Evolutionary conservation across 169 alveolate genomes (phyloP), one percentile per base, ranked within the genome.

Genomic region (Amoebophrya sp.): DNA sequence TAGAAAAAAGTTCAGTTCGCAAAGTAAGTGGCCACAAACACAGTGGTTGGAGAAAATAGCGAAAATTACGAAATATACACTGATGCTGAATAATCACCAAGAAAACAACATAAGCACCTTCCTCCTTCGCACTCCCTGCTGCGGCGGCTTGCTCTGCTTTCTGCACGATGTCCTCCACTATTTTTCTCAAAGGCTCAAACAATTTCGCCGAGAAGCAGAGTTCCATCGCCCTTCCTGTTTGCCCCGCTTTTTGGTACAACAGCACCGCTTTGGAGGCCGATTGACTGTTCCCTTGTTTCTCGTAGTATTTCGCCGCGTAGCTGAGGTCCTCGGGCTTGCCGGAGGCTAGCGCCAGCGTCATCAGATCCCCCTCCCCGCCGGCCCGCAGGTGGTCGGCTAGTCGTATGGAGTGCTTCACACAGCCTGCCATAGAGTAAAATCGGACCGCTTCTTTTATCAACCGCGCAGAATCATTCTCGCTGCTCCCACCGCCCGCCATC

Each of bases 401-500:
- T 92, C 97, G 92, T 29, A 95, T 94, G 2, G 98, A 97, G 83
- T 96, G 96, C 89, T 95, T 95, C 90, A 94, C 95, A 91, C 97
- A 91, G 35, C 95, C 95, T 47, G 97, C 94, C 90, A 94, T 94
- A 29, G 96, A 91, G 93, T 97, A 97, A 89, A 92, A 94, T 40
- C 94, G 92, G 38, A 97, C 95, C 33, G 97, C 97, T 39, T 97
- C 97, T 89, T 95, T 94, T 29, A 95, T n/a, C n/a, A n/a, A n/a
- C n/a, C n/a, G n/a, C n/a, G n/a, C n/a, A n/a, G n/a, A n/a, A n/a
- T n/a, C n/a, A n/a, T n/a, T n/a, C n/a, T n/a, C n/a, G n/a, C n/a
- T n/a, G n/a, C n/a, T n/a, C n/a, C n/a, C n/a, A n/a, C n/a, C n/a
- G n/a, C n/a, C n/a, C n/a, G n/a, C n/a, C n/a, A n/a, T n/a, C n/a